These are phyloP conservation scores for Fusarium sp. DNA, from an alignment of 2,329 filamentous ascomycete genomes.

Conservation along the genomic window DNA sequence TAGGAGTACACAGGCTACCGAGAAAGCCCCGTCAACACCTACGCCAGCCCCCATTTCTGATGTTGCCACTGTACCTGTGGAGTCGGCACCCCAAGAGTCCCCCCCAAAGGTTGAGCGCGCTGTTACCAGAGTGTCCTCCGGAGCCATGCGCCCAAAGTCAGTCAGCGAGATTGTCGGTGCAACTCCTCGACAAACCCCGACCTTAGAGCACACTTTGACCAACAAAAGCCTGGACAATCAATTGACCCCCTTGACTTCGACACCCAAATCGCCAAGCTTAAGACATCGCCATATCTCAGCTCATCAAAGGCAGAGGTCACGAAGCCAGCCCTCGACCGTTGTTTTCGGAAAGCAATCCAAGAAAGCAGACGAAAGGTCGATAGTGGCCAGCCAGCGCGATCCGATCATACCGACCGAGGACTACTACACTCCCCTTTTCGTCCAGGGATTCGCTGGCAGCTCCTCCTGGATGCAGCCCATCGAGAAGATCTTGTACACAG, in stretches of 20 bases:
- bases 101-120: constrained; percentile 58
- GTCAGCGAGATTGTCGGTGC: constrained; percentile 77
- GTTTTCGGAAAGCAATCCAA: constrained; percentile 77
- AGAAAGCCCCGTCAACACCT: constrained; percentile 21
- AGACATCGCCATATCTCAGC: constrained; percentile 42
- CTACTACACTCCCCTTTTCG: constrained; percentile 71
- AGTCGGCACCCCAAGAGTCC: constrained; percentile 28
- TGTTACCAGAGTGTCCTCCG: constrained; percentile 76
- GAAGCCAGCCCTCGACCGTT: constrained; percentile 77
- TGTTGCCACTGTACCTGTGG: background rate
- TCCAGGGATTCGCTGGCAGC: constrained; percentile 65
- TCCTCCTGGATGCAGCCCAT: constrained; percentile 70
- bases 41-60: background rate
- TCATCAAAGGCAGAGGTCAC: constrained; percentile 66
- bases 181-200: constrained; percentile 52
- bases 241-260: constrained; percentile 55
- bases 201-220: constrained; percentile 48
- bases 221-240: constrained; percentile 47
- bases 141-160: constrained; percentile 75
- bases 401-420: constrained; percentile 63
- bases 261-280: constrained; percentile 54
- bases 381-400: constrained; percentile 54
- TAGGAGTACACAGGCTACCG: constrained; percentile 14
- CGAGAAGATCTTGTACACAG: constrained; percentile 79
- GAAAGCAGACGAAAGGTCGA: constrained; percentile 58